Conservation (phyloP, 768 basidiomycete genomes). For the Calocera viscosa region DNA sequence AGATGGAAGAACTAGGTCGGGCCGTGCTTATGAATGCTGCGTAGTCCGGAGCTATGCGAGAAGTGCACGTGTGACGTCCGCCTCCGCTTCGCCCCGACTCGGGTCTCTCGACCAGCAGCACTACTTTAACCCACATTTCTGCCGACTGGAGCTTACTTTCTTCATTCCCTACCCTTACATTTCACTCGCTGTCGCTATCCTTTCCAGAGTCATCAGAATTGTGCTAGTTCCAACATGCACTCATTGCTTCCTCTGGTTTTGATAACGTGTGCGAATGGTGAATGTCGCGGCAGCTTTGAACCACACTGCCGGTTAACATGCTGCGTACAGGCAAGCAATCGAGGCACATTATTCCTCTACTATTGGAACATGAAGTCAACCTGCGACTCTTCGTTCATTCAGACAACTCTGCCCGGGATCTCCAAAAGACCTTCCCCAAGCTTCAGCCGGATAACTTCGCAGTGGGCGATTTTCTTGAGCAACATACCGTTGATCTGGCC, state of each 20-base stretch:
- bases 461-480: conserved; percentile 22
- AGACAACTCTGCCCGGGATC: conserved; percentile 15
- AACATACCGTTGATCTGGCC: conserved; percentile 19
- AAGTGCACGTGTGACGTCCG: too few species aligned
- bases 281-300: background rate
- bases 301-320: background rate
- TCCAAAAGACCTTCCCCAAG: conserved; percentile 15
- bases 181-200: background rate
- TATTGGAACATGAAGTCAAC: conserved; percentile 11
- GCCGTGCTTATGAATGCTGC: too few species aligned
- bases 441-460: conserved; percentile 19
- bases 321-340: background rate
- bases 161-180: too few species aligned
- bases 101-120: too few species aligned
- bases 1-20: conserved; percentile 4
- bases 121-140: too few species aligned
- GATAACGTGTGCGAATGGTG: background rate
- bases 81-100: too few species aligned
- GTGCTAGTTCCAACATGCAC: background rate
- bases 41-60: too few species aligned
- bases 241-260: background rate
- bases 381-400: conserved; percentile 24
- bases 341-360: background rate
- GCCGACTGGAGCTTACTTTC: too few species aligned
- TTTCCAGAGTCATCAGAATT: background rate